phyloP scores from a whole-genome alignment of 2,329 filamentous ascomycete species.

The Penicillium nordicum region DNA sequence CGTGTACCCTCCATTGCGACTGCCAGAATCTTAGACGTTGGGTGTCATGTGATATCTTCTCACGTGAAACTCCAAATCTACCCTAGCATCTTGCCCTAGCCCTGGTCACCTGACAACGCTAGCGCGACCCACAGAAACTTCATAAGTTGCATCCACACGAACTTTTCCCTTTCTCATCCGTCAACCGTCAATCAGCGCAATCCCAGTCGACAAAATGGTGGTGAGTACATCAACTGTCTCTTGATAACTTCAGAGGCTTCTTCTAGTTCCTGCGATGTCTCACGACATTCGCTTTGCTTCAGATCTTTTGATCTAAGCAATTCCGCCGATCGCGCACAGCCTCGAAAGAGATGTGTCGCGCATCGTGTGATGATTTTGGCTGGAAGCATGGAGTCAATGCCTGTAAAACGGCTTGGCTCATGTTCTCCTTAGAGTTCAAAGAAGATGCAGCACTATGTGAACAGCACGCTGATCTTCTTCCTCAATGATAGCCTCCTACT shows the following conservation, averaged over 20 bases:
- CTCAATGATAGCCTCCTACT: slow-evolving; percentile 98
- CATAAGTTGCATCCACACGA: slow-evolving; percentile 22
- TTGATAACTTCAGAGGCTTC: slow-evolving; percentile 22
- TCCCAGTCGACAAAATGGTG: slow-evolving; percentile 55
- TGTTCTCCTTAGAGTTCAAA: slow-evolving; percentile 86
- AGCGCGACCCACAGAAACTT: slow-evolving; percentile 36
- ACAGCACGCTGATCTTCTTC: slow-evolving; percentile 91
- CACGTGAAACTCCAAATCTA: not conserved
- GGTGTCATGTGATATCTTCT: not conserved
- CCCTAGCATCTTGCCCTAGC: slow-evolving; percentile 13
- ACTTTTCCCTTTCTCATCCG: slow-evolving; percentile 31
- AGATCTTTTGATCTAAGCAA: slow-evolving; percentile 32
- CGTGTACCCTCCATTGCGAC: not conserved
- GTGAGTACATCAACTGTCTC: slow-evolving; percentile 56
- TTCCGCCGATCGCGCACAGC: slow-evolving; percentile 37
- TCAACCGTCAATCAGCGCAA: slow-evolving; percentile 49
- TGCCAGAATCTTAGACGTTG: not conserved
- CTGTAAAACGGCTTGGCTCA: slow-evolving; percentile 48
- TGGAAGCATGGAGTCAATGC: slow-evolving; percentile 53
- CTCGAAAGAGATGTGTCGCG: slow-evolving; percentile 30
- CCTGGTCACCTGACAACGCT: slow-evolving; percentile 27
- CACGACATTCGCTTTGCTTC: slow-evolving; percentile 27
- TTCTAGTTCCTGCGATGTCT: slow-evolving; percentile 24
- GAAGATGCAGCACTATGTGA: slow-evolving; percentile 72
- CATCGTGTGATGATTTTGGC: slow-evolving; percentile 48